Conservation (phyloP, 768 basidiomycete species). For the Ramaria sp. region DNA sequence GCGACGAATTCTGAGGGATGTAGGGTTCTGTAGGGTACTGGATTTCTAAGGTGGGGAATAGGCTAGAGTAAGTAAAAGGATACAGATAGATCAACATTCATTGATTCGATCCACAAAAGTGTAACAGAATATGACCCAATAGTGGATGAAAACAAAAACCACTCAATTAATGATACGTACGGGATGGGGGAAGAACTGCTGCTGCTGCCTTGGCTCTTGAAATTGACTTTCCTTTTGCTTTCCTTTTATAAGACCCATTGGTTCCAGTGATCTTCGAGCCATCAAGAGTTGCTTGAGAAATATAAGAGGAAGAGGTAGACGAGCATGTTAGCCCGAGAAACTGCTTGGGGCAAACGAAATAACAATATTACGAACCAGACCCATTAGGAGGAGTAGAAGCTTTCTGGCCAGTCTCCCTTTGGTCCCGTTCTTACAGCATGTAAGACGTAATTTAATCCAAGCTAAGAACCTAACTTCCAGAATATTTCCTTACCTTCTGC, state of each 20-base stretch:
- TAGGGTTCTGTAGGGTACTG: slow-evolving; percentile 4
- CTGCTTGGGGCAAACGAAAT: no score
- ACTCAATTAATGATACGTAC: not conserved
- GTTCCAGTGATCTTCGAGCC: not conserved
- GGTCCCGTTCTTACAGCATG: not conserved
- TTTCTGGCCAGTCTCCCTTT: not conserved
- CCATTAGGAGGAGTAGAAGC: not conserved
- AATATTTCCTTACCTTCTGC: not conserved
- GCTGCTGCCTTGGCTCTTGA: not conserved
- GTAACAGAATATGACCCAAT: no score
- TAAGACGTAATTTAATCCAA: not conserved
- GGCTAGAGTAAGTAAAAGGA: no score
- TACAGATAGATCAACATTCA: no score
- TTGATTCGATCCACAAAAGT: no score
- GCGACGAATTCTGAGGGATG: not conserved
- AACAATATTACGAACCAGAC: not conserved
- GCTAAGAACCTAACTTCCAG: not conserved
- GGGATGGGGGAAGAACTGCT: not conserved
- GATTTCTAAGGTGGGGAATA: not conserved
- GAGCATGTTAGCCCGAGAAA: not conserved
- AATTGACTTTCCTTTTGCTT: not conserved
- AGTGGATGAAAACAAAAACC: no score
- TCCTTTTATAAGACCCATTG: not conserved
- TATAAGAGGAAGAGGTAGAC: not conserved
- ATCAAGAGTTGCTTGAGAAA: not conserved